These are phyloP conservation scores for Elsinoe ampelina DNA, from an alignment of 2,329 filamentous ascomycete species.

Conservation along the genomic window DNA sequence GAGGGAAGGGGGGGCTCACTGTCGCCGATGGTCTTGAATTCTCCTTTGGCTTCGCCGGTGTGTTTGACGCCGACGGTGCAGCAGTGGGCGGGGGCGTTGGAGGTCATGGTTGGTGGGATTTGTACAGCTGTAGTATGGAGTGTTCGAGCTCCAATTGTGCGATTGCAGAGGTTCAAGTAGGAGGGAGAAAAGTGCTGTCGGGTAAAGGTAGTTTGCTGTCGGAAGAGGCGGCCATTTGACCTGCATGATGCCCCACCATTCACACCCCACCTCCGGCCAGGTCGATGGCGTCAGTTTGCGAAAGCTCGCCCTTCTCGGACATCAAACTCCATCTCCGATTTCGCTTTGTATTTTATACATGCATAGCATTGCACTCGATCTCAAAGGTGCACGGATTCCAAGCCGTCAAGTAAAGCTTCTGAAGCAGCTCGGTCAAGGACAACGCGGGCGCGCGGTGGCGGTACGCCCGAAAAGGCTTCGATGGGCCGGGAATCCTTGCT, in stretches of 20 bases:
- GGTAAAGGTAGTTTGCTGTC: background rate
- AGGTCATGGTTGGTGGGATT: conserved; percentile 25
- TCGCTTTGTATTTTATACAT: background rate
- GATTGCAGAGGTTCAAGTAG: background rate
- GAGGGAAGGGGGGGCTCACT: conserved; percentile 20
- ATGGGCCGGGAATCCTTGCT: no score
- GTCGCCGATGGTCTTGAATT: conserved; percentile 26
- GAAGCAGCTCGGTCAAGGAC: no score
- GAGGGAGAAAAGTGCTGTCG: background rate
- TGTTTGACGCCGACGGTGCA: conserved; percentile 32
- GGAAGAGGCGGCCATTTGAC: background rate
- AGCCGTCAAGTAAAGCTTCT: no score
- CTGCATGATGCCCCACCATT: conserved; percentile 6
- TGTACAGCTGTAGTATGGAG: background rate
- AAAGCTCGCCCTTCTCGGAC: background rate
- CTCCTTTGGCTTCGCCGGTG: conserved; percentile 27
- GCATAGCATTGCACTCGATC: no score
- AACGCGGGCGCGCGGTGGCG: no score
- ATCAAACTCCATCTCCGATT: background rate
- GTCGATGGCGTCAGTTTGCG: background rate
- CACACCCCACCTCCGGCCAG: background rate
- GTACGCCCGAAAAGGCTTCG: no score
- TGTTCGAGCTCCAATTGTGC: background rate
- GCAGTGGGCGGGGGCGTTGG: conserved; percentile 28
- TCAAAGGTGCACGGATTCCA: no score